Base-by-base conservation (phyloP, 2,329 filamentous ascomycete genomes). In the Coniochaeta pulveracea region DNA sequence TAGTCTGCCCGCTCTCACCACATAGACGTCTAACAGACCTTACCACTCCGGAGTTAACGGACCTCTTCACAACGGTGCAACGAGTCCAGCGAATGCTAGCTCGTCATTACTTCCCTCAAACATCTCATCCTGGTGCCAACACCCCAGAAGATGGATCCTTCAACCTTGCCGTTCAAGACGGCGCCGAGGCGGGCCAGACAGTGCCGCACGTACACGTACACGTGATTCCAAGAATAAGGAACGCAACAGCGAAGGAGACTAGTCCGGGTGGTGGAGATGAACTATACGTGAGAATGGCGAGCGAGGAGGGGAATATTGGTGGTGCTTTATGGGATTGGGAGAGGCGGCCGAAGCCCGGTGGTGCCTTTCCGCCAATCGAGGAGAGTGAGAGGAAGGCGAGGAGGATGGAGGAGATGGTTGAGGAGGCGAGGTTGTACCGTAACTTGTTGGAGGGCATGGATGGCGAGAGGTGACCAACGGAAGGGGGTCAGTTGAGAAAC, bases 121-220 rank as follows among this genome's bases (percentile, higher is more conserved):
- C 4, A 8, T 39, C 3, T 19, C 42, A 0, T 30, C 38, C 7
- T 26, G 36, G 5, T 15, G 34, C 22, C 6, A 19, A 10, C 18
- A 14, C 30, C 30, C 22, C 30, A 7, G 57, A 68, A 21, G 80
- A 76, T 5, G 76, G 83, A 8, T 82, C 84, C 38, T 80, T 96
- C 60, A 96, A 94, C 51, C 78, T 98, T 32, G 88, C 89, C 0
- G 72, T 98, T n/a, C 91, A 98, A 55, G 91, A 98, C 55, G 91
- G 91, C 14, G 63, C 67, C 19, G 85, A 86, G 38, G 85, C 91
- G 1, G 91, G 91, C 0, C 91, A 98, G 69, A 94, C 85, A 37
- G 89, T 98, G 27, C 69, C 85, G 7, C 91, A 98, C 59, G 76
- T 95, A 10, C 91, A 98, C 59, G 82, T 86, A 17, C 91, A 98